Conservation (phyloP, 2,329 filamentous ascomycete genomes). For the Colletotrichum spinosum region DNA sequence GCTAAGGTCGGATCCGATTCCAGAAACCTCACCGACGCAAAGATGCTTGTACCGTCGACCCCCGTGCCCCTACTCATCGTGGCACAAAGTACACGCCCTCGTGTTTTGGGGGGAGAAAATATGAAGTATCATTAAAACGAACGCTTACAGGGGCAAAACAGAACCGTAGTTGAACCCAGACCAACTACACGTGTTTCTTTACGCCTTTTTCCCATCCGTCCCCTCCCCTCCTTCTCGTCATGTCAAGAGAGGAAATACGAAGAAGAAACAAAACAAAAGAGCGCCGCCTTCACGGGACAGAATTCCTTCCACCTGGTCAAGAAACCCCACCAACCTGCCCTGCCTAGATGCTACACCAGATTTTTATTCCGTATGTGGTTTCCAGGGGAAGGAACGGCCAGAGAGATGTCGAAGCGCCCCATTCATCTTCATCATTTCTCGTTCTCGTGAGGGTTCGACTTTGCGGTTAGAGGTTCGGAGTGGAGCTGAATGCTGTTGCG, state of each 20-base stretch:
- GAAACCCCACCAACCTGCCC: slow-evolving; percentile 24
- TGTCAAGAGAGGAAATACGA: slow-evolving; percentile 5
- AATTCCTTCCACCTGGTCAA: slow-evolving; percentile 2
- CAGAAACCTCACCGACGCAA: no score
- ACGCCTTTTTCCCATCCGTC: slow-evolving; percentile 18
- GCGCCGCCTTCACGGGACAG: slow-evolving; percentile 24
- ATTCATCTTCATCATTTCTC: slow-evolving; percentile 30
- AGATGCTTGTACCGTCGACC: no score
- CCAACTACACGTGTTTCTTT: slow-evolving; percentile 30
- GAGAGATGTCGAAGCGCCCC: neutral
- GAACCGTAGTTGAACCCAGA: slow-evolving; percentile 30
- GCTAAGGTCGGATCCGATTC: no score
- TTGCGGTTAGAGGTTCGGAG: slow-evolving; percentile 2
- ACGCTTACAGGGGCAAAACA: slow-evolving; percentile 32
- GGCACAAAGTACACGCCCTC: neutral
- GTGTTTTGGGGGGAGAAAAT: slow-evolving; percentile 8
- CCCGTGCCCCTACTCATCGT: neutral
- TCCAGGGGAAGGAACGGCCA: slow-evolving; percentile 17
- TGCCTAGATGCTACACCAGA: slow-evolving; percentile 31
- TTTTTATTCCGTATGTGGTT: slow-evolving; percentile 17
- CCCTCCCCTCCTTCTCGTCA: neutral
- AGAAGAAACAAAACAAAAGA: slow-evolving; percentile 14
- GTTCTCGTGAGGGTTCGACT: slow-evolving; percentile 27
- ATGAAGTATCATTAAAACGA: slow-evolving; percentile 32
- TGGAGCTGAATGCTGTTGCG: slow-evolving; percentile 24